Percentiles rank a stretch among this genome's conserved stretches.
phyloP scores from a whole-genome alignment of 2,329 filamentous ascomycete species.

The Xylariales sp. region DNA sequence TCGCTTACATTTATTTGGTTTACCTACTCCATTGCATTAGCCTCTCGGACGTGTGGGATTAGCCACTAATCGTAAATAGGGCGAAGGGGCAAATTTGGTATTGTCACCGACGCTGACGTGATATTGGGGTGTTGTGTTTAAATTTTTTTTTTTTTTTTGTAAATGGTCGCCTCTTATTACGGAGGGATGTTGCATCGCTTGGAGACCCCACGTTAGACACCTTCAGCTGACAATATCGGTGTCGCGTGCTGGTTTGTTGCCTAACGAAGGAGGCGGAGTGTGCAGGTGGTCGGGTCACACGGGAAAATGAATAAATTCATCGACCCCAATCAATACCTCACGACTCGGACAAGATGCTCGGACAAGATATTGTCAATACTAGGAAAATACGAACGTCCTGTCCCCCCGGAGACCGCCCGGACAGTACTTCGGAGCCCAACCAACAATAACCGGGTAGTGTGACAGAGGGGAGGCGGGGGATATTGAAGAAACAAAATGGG shows the following conservation, averaged over 20 bases:
- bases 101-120: conserved; percentile 34
- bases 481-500: neutral
- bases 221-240: conserved; percentile 37
- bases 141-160: conserved; percentile 9
- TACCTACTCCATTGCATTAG: neutral
- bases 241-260: conserved; percentile 38
- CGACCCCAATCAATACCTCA: neutral
- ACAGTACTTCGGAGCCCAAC: neutral
- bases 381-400: neutral
- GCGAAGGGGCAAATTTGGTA: conserved; percentile 7
- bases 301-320: conserved; percentile 3
- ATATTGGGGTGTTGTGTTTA: conserved; percentile 29
- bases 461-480: neutral
- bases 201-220: conserved; percentile 36
- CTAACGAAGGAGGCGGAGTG: conserved; percentile 26
- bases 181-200: conserved; percentile 24
- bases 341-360: too few relatives aligned
- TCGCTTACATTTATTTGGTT: conserved; percentile 7
- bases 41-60: neutral
- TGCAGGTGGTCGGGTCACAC: conserved; percentile 3
- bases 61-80: conserved; percentile 13
- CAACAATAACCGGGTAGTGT: neutral
- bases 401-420: too few relatives aligned
- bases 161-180: neutral
- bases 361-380: too few relatives aligned